Percentiles rank a stretch among this genome's conserved stretches.
Conservation (phyloP, 2,329 filamentous ascomycete genomes). For the Didymella arachidicola region DNA sequence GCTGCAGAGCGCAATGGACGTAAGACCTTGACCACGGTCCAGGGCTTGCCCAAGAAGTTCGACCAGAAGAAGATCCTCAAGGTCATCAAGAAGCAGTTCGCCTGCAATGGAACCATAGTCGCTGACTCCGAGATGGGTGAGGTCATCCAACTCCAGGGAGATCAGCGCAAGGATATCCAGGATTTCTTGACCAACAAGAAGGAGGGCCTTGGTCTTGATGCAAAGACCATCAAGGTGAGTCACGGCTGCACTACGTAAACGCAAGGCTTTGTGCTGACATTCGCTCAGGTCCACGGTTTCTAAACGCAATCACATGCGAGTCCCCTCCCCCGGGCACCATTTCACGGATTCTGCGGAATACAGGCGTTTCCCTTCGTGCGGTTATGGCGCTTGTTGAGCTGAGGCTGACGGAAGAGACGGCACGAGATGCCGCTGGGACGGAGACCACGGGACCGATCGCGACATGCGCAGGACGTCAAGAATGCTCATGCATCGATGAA, state of each 20-base stretch:
- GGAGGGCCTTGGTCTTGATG: constrained; percentile 90
- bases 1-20: constrained; percentile 97
- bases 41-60: constrained; percentile 98
- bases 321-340: constrained; percentile 26
- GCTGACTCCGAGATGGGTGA: constrained; percentile 96
- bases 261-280: constrained; percentile 4
- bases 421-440: constrained; percentile 15
- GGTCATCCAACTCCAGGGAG: constrained; percentile 99
- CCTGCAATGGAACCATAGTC: constrained; percentile 99
- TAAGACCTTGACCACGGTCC: constrained; percentile 99
- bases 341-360: constrained; percentile 8
- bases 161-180: constrained; percentile 98
- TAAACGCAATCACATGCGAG: constrained; percentile 31
- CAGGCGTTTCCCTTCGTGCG: constrained; percentile 13
- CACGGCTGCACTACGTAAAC: background rate
- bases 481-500: constrained; percentile 20
- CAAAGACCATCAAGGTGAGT: constrained; percentile 92
- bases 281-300: constrained; percentile 47
- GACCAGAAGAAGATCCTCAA: constrained; percentile 99
- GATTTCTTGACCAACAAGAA: constrained; percentile 97
- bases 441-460: constrained; percentile 14
- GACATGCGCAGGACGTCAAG: constrained; percentile 14
- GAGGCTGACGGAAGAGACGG: constrained; percentile 18
- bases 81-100: constrained; percentile 99
- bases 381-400: constrained; percentile 10